Conservation (phyloP, 345 rosid species). For the Salix dunnii region DNA sequence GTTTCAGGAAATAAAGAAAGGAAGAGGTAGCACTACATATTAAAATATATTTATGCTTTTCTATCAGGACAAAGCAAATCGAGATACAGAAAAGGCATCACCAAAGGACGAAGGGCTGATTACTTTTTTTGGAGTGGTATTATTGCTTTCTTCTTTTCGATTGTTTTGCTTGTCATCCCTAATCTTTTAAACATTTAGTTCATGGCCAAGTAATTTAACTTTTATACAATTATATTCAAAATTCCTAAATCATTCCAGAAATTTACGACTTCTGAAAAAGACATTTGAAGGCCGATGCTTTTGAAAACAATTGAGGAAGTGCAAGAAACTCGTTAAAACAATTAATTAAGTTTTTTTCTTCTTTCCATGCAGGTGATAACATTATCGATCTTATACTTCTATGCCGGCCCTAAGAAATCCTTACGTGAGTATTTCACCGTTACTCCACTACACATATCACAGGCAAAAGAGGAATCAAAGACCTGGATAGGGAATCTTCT, state of each 20-base stretch:
- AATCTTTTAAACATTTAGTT: no score
- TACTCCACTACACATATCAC: no score
- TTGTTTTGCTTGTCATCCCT: background rate
- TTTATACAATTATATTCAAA: no score
- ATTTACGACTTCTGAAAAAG: no score
- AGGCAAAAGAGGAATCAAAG: background rate
- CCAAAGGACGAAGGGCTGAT: background rate
- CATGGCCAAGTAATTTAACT: background rate
- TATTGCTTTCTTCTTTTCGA: background rate
- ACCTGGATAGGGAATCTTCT: slow-evolving; percentile 18
- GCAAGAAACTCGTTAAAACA: background rate
- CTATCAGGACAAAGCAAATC: background rate
- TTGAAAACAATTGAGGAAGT: background rate
- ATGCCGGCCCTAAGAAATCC: background rate
- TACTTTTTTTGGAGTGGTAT: background rate
- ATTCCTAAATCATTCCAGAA: background rate
- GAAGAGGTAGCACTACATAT: no score
- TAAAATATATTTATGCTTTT: background rate
- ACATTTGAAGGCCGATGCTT: background rate
- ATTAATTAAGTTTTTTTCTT: background rate
- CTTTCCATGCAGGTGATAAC: background rate
- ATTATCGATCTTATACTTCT: background rate
- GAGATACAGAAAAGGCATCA: background rate
- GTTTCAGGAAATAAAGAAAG: no score
- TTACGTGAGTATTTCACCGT: no score